Conservation (phyloP, 495 filamentous ascomycete species). For the Neurospora sp. region DNA sequence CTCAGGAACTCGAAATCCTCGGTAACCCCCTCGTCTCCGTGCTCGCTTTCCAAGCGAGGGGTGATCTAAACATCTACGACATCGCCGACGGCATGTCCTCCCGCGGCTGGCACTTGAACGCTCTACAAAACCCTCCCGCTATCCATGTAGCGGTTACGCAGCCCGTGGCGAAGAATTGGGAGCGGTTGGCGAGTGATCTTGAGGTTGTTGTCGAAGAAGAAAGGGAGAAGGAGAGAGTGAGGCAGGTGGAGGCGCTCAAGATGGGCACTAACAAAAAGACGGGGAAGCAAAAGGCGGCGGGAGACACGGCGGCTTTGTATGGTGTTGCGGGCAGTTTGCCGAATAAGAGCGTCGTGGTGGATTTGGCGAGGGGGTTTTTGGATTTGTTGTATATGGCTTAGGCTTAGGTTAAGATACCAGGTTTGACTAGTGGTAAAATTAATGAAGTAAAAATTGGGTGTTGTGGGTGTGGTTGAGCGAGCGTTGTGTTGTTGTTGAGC, state of each 20-base stretch:
- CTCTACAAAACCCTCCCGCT: slow-evolving; percentile 83
- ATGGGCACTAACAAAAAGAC: slow-evolving; percentile 52
- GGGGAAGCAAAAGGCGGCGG: slow-evolving; percentile 40
- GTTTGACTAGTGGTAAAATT: neutral
- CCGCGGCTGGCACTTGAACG: slow-evolving; percentile 92
- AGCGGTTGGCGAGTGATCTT: slow-evolving; percentile 68
- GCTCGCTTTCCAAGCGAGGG: slow-evolving; percentile 66
- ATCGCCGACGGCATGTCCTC: slow-evolving; percentile 73
- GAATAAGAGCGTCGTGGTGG: slow-evolving; percentile 88
- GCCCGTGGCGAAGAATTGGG: slow-evolving; percentile 71
- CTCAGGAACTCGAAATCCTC: slow-evolving; percentile 64
- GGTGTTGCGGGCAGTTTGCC: slow-evolving; percentile 91
- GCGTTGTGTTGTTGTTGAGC: neutral
- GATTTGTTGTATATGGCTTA: slow-evolving; percentile 93
- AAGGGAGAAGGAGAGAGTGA: slow-evolving; percentile 53
- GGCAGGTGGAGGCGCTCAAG: slow-evolving; percentile 42
- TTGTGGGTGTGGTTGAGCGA: neutral
- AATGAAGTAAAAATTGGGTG: neutral
- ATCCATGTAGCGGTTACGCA: slow-evolving; percentile 94
- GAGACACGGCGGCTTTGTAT: slow-evolving; percentile 83
- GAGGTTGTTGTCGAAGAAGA: slow-evolving; percentile 69
- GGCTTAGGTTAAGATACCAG: neutral
- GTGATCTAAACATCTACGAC: slow-evolving; percentile 74
- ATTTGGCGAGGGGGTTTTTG: slow-evolving; percentile 83
- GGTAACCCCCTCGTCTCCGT: slow-evolving; percentile 84